These are phyloP conservation scores for Erodium texanum DNA, from an alignment of 441 rosid species.

Conservation along the genomic window DNA sequence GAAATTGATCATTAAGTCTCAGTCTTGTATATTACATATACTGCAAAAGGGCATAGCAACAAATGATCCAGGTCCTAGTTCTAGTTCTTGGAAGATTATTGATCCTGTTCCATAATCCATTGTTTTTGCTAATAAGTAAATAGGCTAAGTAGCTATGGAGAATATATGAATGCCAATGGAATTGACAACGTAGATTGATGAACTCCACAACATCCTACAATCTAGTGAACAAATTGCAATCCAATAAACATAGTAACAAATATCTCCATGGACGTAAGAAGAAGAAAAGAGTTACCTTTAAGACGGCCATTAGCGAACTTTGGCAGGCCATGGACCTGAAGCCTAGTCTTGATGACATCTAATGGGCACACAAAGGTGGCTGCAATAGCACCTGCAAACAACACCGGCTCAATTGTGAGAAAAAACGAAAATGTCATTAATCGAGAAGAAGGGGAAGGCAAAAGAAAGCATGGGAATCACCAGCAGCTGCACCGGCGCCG, in stretches of 20 bases:
- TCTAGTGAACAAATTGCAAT: not conserved
- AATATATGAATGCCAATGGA: no score
- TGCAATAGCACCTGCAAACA: slow-evolving; percentile 44
- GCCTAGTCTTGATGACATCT: slow-evolving; percentile 61
- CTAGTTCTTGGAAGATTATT: not conserved
- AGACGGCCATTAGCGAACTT: slow-evolving; percentile 25
- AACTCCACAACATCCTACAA: not conserved
- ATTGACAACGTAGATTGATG: not conserved
- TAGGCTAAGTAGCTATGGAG: no score
- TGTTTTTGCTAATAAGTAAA: not conserved
- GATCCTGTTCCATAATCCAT: not conserved
- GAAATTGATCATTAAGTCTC: not conserved
- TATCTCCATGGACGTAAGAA: not conserved
- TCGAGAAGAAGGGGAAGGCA: not conserved
- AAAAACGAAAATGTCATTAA: not conserved
- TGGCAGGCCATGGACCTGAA: slow-evolving; percentile 60
- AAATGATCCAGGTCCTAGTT: not conserved
- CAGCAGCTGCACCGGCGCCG: slow-evolving; percentile 61
- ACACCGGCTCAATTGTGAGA: slow-evolving; percentile 7
- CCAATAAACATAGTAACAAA: not conserved
- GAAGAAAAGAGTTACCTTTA: slow-evolving; percentile 29
- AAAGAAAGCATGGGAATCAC: slow-evolving; percentile 16
- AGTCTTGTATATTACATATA: not conserved
- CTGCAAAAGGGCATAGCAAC: not conserved
- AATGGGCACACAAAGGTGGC: slow-evolving; percentile 65